A percentile compares a stretch with the other conserved stretches of the same genome.
These are phyloP conservation scores for Cladochytrium replicatum DNA, from an alignment of 192 early-diverging fungal genomes.

Conservation along the genomic window DNA sequence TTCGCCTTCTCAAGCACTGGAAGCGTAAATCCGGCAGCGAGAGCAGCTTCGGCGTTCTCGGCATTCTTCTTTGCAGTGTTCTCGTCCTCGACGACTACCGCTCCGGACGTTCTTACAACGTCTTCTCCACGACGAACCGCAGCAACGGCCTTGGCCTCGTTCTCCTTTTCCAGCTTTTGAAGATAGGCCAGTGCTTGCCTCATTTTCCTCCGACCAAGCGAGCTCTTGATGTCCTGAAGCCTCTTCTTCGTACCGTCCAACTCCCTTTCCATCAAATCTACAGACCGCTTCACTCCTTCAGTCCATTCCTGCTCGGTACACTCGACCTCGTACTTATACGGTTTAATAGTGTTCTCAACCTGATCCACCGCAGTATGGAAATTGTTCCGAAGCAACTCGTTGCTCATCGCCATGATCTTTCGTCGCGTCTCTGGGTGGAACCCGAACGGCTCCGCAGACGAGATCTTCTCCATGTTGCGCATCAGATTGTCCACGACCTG, in stretches of 20 bases:
- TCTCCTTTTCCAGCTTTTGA: slow-evolving; percentile 57
- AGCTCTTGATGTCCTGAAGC: slow-evolving; percentile 59
- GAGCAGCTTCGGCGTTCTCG: slow-evolving; percentile 50
- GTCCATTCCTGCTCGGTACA: slow-evolving; percentile 84
- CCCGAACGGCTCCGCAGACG: slow-evolving; percentile 67
- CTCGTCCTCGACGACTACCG: slow-evolving; percentile 12
- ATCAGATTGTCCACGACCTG: slow-evolving; percentile 82
- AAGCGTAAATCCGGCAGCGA: slow-evolving; percentile 60
- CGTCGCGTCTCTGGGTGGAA: slow-evolving; percentile 73
- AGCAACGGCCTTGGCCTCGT: neutral
- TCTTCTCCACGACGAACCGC: neutral
- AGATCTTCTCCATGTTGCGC: slow-evolving; percentile 69
- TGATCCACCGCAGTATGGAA: slow-evolving; percentile 88
- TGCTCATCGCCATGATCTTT: slow-evolving; percentile 72
- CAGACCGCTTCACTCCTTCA: slow-evolving; percentile 75
- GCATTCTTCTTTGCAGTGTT: slow-evolving; percentile 17
- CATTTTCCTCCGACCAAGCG: slow-evolving; percentile 68
- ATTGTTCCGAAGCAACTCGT: slow-evolving; percentile 75
- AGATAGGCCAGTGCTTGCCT: slow-evolving; percentile 76
- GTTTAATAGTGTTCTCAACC: slow-evolving; percentile 98
- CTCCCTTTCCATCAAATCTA: slow-evolving; percentile 65
- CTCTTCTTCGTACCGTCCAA: slow-evolving; percentile 65
- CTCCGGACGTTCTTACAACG: neutral
- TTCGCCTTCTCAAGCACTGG: slow-evolving; percentile 69
- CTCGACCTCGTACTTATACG: slow-evolving; percentile 97